Percentiles rank a stretch among this genome's conserved stretches.
phyloP scores from a whole-genome alignment of 2,329 filamentous ascomycete species.

The Aspergillus ruber region DNA sequence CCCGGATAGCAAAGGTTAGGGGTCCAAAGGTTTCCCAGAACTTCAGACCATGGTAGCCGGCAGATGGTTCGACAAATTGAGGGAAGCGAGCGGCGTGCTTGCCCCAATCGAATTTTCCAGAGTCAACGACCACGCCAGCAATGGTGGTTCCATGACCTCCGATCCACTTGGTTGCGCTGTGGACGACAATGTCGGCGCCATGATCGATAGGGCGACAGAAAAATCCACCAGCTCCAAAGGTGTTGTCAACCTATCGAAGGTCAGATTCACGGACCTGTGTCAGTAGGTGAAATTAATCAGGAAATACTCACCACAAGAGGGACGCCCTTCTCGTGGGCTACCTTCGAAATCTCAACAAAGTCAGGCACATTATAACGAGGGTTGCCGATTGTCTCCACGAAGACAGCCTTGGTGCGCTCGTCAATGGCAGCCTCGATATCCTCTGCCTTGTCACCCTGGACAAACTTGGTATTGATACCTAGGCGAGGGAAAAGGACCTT shows the following conservation, averaged over 20 bases:
- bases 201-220: constrained; percentile 80
- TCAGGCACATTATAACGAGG: constrained; percentile 90
- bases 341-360: constrained; percentile 75
- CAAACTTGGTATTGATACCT: constrained; percentile 82
- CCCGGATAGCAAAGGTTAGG: constrained; percentile 77
- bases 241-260: constrained; percentile 71
- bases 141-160: constrained; percentile 92
- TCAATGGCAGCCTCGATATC: constrained; percentile 80
- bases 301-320: constrained; percentile 52
- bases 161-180: constrained; percentile 96
- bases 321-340: constrained; percentile 65
- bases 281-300: background rate
- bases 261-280: background rate
- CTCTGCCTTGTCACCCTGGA: constrained; percentile 70
- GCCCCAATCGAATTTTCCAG: constrained; percentile 91
- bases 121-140: constrained; percentile 77
- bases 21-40: constrained; percentile 88
- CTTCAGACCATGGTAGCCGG: constrained; percentile 86
- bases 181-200: constrained; percentile 87
- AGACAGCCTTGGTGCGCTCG: constrained; percentile 87
- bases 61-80: constrained; percentile 77
- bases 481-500: constrained; percentile 85
- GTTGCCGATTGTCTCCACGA: constrained; percentile 89
- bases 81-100: constrained; percentile 78
- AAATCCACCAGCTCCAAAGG: constrained; percentile 88